Base-by-base conservation (phyloP, 1,139 yeast genomes). In the Hemisphaericaspora xylanilytica region DNA sequence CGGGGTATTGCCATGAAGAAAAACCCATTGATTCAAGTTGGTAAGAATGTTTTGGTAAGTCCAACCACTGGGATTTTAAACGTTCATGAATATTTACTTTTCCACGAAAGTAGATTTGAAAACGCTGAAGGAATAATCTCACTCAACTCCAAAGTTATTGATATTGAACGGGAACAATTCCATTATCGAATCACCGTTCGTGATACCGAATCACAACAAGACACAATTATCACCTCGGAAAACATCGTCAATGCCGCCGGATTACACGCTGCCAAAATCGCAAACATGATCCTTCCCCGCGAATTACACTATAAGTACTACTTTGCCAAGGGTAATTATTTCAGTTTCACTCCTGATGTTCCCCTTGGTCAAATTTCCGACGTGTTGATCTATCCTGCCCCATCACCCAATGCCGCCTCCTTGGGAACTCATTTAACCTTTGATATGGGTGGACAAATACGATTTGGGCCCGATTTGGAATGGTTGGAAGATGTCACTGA, bases 391-490 rank as follows among this genome's bases (percentile, higher is more conserved):
- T 89, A 89, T 54, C 97, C 97, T 0, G 84, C 89, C 42, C 94
- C 95, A 1, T 75, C 77, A 9, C 75, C 81, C 2, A 80, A 83
- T 43, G 77, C 81, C 2, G 81, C 85, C 4, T 84, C 95, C 0
- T 66, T 89, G 38, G 97, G 97, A 0, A 85, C 94, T 0, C 97
- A 89, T 63, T 65, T 89, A 43, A 89, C 97, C 0, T 66, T 89
- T 34, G 95, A 87, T 53, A 62, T 89, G 39, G 92, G 86, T 3
- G 95, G 95, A 0, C 84, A 81, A 50, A 61, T 88, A 29, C 73
- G 80, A 48, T 89, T 89, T 57, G 97, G 97, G 0, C 97, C 97
- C 0, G 96, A 89, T 57, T 63, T 87, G 39, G 95, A 88, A 58
- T 88, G 95, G 89, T 76, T 85, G 3, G 73, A 75, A 10, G 50